Evolutionary conservation across 2,329 filamentous ascomycete genomes (phyloP).

Genomic region (Nectriaceae sp.): DNA sequence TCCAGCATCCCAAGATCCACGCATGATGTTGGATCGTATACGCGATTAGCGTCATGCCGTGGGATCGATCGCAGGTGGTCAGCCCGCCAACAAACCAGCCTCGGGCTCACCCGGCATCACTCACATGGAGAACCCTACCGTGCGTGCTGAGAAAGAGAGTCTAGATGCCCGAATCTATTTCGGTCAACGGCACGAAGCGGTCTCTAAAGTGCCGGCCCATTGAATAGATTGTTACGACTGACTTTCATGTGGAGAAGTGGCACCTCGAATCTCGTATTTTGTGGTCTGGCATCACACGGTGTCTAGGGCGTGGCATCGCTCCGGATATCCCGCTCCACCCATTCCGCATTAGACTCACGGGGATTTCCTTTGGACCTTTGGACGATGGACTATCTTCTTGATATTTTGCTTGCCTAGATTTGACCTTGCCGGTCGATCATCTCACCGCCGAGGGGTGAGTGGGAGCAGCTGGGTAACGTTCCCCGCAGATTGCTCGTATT

Average conservation of each 20-base stretch:
- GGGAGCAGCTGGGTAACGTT: background rate
- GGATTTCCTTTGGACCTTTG: background rate
- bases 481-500: background rate
- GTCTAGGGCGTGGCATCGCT: too few species aligned
- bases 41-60: background rate
- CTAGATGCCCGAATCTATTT: background rate
- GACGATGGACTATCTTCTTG: too few species aligned
- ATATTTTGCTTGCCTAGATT: too few species aligned
- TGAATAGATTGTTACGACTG: background rate
- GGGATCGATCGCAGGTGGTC: constrained; percentile 1
- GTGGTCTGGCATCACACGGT: too few species aligned
- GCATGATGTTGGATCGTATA: background rate
- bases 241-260: constrained; percentile 1
- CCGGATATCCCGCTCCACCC: background rate
- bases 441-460: background rate
- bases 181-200: background rate
- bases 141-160: background rate
- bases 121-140: background rate
- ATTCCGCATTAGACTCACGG: background rate
- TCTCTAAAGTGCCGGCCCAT: background rate
- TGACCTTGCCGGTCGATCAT: background rate
- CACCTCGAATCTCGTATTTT: background rate
- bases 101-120: background rate
- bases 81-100: background rate
- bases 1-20: background rate